phyloP scores from a whole-genome alignment of 495 filamentous ascomycete genomes.

The Penicillium paradoxum region DNA sequence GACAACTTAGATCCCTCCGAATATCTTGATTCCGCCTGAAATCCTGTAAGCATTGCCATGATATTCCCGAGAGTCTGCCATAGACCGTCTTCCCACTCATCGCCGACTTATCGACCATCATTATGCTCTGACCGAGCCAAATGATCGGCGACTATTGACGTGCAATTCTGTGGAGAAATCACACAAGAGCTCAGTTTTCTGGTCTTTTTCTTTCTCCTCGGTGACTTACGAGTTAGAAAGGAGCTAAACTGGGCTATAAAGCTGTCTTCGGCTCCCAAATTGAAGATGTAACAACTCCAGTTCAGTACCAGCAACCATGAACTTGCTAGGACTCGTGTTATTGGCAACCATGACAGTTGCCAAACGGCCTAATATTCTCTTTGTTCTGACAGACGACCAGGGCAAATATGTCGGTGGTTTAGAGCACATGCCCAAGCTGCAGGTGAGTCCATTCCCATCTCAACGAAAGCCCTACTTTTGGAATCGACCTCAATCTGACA shows the following conservation, averaged over 20 bases:
- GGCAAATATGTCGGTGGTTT: constrained; percentile 53
- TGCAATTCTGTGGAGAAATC: constrained; percentile 21
- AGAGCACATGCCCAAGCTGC: constrained; percentile 51
- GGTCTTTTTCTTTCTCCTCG: not conserved
- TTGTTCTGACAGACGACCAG: constrained; percentile 61
- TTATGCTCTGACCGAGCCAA: not conserved
- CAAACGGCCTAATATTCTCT: constrained; percentile 51
- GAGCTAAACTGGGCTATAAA: constrained; percentile 3
- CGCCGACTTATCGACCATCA: not conserved
- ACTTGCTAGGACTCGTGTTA: constrained; percentile 4
- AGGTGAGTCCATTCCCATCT: constrained; percentile 17
- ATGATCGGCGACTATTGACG: constrained; percentile 10
- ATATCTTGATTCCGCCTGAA: too few relatives aligned
- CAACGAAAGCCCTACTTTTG: not conserved
- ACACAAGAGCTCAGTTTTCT: constrained; percentile 10
- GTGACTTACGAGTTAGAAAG: not conserved
- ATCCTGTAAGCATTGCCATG: too few relatives aligned
- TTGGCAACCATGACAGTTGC: constrained; percentile 12
- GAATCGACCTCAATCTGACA: not conserved
- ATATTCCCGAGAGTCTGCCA: too few relatives aligned
- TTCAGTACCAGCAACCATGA: not conserved
- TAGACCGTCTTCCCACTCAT: not conserved
- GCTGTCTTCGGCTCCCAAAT: not conserved
- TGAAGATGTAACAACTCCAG: not conserved
- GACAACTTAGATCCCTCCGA: too few relatives aligned